Evolutionary conservation across 2,329 filamentous ascomycete genomes (phyloP), one percentile per base, ranked within the genome.

Genomic region (Paecilomyces dactylethromorphus): DNA sequence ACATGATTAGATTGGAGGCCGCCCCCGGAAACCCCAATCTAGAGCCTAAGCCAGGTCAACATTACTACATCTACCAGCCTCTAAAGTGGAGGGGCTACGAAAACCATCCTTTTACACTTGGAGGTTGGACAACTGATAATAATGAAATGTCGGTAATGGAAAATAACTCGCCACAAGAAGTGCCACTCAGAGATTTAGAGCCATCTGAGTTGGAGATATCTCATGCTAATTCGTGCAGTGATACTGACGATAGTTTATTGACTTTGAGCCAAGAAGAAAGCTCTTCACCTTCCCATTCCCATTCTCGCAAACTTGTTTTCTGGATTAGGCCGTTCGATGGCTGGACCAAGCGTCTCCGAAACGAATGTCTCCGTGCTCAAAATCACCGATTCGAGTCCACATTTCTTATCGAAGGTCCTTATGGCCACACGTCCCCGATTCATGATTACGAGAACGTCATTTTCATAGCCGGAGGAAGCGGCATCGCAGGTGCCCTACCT

Each of bases 61-160:
- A 81, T 63, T 83, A 81, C 62, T 82, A 78, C 59, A 65, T 83
- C 10, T 81, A 82, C 57, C 73, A 77, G 54, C 76, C 79, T 0
- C 68, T 77, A 3, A 71, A 73, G 18, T 68, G 78, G 13, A 71
- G 72, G 8, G 73, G 79, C 2, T 83, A 78, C 70, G 77, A 83
- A 58, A 82, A 75, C 57, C 81, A 83, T 60, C 81, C 81, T 0
- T 83, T 83, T 63, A 80, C 77, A 0, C 63, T 80, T 1, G 77
- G 73, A 1, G 60, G 66, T 22, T 73, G 69, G 69, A 64, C 65
- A 15, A 65, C 68, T 56, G 59, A 64, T 13, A 49, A 51, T 12
- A 33, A 33, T 12, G 39, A 57, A 45, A 54, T 62, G 26, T 3
- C 33, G n/a, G 29, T 62, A 35, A n/a, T 10, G 2, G 18, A 54